Evolutionary conservation across 805 yeast genomes (phyloP).

Genomic region (Metschnikowia proteae): DNA sequence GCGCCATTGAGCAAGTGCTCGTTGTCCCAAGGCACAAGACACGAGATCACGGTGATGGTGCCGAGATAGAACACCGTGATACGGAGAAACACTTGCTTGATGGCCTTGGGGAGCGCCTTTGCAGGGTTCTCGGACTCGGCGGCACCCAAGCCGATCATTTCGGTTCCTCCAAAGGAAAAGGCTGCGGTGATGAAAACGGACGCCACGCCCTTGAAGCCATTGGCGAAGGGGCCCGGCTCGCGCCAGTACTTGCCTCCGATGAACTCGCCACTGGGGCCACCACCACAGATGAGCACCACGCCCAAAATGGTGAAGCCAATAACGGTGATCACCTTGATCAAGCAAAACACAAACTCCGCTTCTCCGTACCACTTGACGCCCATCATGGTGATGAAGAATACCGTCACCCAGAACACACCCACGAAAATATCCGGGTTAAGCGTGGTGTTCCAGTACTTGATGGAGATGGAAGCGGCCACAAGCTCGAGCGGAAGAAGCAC

Average conservation of each 20-base stretch:
- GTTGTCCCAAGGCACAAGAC: constrained; percentile 47
- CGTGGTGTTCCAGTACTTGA: constrained; percentile 46
- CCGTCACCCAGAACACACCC: constrained; percentile 49
- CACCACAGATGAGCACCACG: constrained; percentile 56
- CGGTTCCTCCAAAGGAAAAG: constrained; percentile 66
- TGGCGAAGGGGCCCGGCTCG: constrained; percentile 54
- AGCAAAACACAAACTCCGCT: constrained; percentile 56
- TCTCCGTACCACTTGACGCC: constrained; percentile 71
- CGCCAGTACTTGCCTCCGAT: constrained; percentile 60
- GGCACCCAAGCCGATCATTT: constrained; percentile 61
- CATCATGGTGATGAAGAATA: constrained; percentile 51
- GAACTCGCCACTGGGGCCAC: constrained; percentile 49
- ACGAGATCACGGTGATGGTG: constrained; percentile 39
- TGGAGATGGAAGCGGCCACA: constrained; percentile 34
- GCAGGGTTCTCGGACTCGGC: constrained; percentile 63
- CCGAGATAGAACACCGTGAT: constrained; percentile 55
- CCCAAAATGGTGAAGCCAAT: constrained; percentile 55
- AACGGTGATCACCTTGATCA: constrained; percentile 54
- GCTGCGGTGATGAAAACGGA: constrained; percentile 57
- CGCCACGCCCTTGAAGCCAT: constrained; percentile 64
- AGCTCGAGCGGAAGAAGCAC: constrained; percentile 36
- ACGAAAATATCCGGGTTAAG: constrained; percentile 53
- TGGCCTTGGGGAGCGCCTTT: constrained; percentile 59
- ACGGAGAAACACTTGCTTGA: constrained; percentile 65
- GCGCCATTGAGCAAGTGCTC: constrained; percentile 34